Conservation (phyloP, 441 rosid genomes). For the Rhodomyrtus psidioides region DNA sequence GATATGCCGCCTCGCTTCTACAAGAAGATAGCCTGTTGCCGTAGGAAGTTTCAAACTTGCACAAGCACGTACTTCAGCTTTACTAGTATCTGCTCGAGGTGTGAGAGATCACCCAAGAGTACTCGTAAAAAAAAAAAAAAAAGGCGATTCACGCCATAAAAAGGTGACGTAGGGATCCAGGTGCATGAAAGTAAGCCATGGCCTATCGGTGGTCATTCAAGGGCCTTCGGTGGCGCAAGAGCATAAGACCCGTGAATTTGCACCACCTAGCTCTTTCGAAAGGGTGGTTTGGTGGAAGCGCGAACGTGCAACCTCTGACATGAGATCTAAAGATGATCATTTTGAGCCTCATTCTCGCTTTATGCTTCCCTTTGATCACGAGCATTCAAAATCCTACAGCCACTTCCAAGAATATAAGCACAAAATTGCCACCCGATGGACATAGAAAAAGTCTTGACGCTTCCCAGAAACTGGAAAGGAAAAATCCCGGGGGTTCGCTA, state of each 20-base stretch:
- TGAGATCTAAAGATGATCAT: neutral
- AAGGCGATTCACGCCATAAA: neutral
- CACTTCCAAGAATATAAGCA: neutral
- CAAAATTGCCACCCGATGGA: neutral
- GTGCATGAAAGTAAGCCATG: neutral
- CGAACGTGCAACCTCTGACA: neutral
- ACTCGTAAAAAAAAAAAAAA: neutral
- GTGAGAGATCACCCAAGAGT: constrained; percentile 28
- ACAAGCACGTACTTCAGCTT: constrained; percentile 6
- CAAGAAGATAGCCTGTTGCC: neutral
- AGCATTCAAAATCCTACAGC: neutral
- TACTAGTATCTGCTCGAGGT: constrained; percentile 24
- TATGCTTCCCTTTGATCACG: neutral
- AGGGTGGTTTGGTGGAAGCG: neutral
- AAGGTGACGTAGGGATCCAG: neutral
- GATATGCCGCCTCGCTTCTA: neutral
- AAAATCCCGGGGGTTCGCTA: neutral
- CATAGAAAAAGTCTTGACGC: neutral
- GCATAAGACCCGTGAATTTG: neutral
- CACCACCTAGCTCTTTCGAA: neutral
- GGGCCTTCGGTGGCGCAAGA: neutral
- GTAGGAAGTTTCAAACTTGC: neutral
- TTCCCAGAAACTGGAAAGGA: neutral
- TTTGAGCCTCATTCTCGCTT: neutral
- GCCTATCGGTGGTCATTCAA: neutral